phyloP scores from a whole-genome alignment of 2,329 filamentous ascomycete genomes.

The Rhinocladiella mackenziei region DNA sequence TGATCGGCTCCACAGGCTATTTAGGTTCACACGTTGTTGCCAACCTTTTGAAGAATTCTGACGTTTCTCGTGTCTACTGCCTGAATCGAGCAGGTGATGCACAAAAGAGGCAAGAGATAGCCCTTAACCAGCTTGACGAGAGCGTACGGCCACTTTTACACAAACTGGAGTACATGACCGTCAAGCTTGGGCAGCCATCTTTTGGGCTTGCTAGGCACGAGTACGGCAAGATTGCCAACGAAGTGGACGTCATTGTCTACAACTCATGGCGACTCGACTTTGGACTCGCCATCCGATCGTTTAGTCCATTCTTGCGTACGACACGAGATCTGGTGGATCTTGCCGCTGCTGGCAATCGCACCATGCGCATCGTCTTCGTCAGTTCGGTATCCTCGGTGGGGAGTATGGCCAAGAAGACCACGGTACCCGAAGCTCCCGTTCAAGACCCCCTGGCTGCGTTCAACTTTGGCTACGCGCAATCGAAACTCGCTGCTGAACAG shows the following conservation, averaged over 20 bases:
- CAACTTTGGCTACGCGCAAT: neutral
- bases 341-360: neutral
- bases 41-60: no score
- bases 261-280: slow-evolving; percentile 1
- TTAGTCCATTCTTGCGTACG: neutral
- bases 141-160: neutral
- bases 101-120: neutral
- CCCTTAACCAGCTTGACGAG: neutral
- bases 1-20: no score
- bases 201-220: neutral
- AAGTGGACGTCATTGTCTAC: no score
- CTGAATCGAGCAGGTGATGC: slow-evolving; percentile 1
- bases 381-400: slow-evolving; percentile 1
- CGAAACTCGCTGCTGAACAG: neutral
- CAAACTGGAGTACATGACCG: neutral
- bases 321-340: neutral
- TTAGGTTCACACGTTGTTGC: no score
- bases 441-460: neutral
- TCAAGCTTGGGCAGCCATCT: neutral
- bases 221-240: no score
- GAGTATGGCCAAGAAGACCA: neutral
- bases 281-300: neutral
- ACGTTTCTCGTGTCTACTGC: slow-evolving; percentile 1
- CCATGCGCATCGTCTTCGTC: neutral
- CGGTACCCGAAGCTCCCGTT: neutral